Conservation (phyloP, 1,284 basidiomycete genomes). For the Heliocybe sulcata region DNA sequence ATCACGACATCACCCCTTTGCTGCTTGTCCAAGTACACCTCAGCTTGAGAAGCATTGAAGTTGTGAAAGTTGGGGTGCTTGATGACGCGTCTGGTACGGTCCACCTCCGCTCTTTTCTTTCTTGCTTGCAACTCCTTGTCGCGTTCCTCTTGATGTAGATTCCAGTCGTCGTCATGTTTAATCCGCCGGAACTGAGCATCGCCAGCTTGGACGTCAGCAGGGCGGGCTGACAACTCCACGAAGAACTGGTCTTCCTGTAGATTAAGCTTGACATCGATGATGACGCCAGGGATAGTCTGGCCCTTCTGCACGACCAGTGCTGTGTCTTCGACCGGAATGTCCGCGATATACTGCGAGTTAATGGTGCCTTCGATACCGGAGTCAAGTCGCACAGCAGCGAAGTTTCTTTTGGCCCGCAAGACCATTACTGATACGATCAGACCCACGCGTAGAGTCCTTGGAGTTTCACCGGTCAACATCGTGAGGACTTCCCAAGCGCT, state of each 20-base stretch:
- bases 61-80: slow-evolving; percentile 99
- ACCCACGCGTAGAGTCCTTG: slow-evolving; percentile 71
- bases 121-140: slow-evolving; percentile 74
- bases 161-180: slow-evolving; percentile 63
- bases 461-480: slow-evolving; percentile 94
- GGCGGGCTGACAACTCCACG: slow-evolving; percentile 75
- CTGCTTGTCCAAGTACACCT: slow-evolving; percentile 84
- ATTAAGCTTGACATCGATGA: slow-evolving; percentile 69
- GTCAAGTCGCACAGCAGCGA: slow-evolving; percentile 71
- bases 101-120: slow-evolving; percentile 79
- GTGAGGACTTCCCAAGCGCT: slow-evolving; percentile 81
- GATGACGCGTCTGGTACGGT: slow-evolving; percentile 79
- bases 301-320: slow-evolving; percentile 57
- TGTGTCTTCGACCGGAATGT: slow-evolving; percentile 33
- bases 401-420: slow-evolving; percentile 44
- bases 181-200: slow-evolving; percentile 61
- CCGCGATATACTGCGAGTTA: slow-evolving; percentile 57
- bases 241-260: slow-evolving; percentile 57
- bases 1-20: slow-evolving; percentile 95
- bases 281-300: slow-evolving; percentile 77
- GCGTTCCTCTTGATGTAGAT: slow-evolving; percentile 55
- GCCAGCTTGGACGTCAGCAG: slow-evolving; percentile 60
- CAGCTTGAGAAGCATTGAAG: slow-evolving; percentile 88
- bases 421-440: slow-evolving; percentile 83
- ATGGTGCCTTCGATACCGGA: slow-evolving; percentile 90